Evolutionary conservation across 805 yeast species (phyloP), one percentile per base, ranked within the genome.

Genomic region (Lachancea thermotolerans): DNA sequence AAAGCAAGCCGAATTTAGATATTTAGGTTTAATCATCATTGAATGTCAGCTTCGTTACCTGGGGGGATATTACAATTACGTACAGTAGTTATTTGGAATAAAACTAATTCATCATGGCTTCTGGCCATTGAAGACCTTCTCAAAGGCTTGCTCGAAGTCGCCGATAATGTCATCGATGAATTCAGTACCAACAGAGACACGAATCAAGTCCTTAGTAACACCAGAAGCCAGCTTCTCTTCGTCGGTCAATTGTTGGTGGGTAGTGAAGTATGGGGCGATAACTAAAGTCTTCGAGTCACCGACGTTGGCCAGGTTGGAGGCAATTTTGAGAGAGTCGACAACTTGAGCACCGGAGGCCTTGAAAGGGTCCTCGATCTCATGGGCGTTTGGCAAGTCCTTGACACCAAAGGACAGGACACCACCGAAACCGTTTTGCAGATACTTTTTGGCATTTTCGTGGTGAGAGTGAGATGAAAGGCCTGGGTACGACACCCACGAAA

Each of bases 211-310:
- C 57, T 84, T 81, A 45, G 93, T 78, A 47, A 91, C 97, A 68
- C 97, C 97, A 41, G 95, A 74, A 11, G 83, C 79, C 35, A 69
- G 46, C 70, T 86, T 87, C 72, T 88, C 97, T 53, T 81, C 85
- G 38, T 85, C 88, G 35, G 72, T 67, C 60, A 91, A 76, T 72
- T 93, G 98, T 65, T 88, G 90, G 69, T 91, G 99, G 21, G 98
- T 91, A 35, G 98, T 93, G 69, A 78, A 88, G 75, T 83, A 90
- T 53, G 99, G 99, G 44, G 96, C 90, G 66, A 91, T 91, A 47
- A 91, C 95, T 63, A 91, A 76, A 37, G 98, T 87, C 73, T 91
- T 93, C 41, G 91, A 82, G 62, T 91, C 99, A 63, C 99, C 99
- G 48, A 91, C 97, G 60, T 91, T 91, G 41, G 99, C 98, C 63